Conservation (phyloP, 495 filamentous ascomycete genomes). For the Xylaria sp. region DNA sequence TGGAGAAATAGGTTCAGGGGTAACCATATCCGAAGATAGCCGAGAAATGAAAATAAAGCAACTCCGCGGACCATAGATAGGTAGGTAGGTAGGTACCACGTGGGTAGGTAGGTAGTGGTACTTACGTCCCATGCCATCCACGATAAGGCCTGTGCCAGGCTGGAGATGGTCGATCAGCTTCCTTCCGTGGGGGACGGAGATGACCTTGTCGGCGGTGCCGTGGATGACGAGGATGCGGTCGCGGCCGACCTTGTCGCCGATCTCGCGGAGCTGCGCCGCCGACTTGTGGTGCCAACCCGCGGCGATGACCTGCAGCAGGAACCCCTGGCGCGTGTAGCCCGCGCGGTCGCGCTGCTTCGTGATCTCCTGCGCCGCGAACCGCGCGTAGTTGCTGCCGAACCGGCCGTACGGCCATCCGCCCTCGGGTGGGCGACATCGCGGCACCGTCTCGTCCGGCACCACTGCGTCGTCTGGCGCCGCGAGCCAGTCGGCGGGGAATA, state of each 20-base stretch:
- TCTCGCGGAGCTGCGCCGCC: conserved; percentile 62
- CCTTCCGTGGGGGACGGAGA: conserved; percentile 68
- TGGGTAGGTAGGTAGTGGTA: too few species aligned
- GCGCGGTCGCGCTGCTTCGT: conserved; percentile 63
- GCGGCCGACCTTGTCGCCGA: conserved; percentile 71
- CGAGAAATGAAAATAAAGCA: neutral
- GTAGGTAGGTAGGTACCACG: too few species aligned
- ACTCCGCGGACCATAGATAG: too few species aligned
- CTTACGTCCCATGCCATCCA: conserved; percentile 67
- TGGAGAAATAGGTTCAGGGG: too few species aligned
- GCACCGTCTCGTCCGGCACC: conserved; percentile 45
- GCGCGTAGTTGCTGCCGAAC: conserved; percentile 78
- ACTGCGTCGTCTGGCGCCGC: conserved; percentile 62
- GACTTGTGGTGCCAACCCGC: conserved; percentile 81
- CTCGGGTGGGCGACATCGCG: conserved; percentile 31
- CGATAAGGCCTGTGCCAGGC: conserved; percentile 57
- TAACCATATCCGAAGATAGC: too few species aligned
- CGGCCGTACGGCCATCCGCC: conserved; percentile 44
- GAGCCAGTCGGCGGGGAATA: conserved; percentile 70
- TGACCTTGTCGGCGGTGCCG: conserved; percentile 76
- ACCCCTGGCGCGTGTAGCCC: conserved; percentile 68
- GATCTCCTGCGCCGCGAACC: conserved; percentile 79
- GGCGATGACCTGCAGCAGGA: conserved; percentile 78
- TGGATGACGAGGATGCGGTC: conserved; percentile 77
- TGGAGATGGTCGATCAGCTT: conserved; percentile 62